A percentile compares a stretch with the other conserved stretches of the same genome.
phyloP scores from a whole-genome alignment of 768 basidiomycete species.

The Suillus variegatus region DNA sequence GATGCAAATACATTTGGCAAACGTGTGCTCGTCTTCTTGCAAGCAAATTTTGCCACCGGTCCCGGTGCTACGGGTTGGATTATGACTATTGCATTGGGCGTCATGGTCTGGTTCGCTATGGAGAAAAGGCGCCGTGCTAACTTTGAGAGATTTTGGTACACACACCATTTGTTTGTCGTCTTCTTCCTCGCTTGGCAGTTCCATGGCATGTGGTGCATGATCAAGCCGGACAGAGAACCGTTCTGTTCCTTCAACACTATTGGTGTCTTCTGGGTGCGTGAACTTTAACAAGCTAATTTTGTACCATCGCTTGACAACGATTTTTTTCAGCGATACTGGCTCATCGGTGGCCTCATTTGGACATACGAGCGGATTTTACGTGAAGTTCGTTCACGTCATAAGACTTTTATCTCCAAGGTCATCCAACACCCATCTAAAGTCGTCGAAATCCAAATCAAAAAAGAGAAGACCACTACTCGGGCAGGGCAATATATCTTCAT shows the following conservation, averaged over 20 bases:
- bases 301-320: conserved; percentile 10
- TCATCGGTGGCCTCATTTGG: conserved; percentile 84
- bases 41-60: conserved; percentile 79
- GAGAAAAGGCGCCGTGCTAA: conserved; percentile 77
- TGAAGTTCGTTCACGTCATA: conserved; percentile 87
- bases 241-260: conserved; percentile 84
- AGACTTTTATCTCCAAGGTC: conserved; percentile 92
- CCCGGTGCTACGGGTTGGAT: conserved; percentile 88
- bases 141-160: conserved; percentile 91
- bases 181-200: conserved; percentile 96
- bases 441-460: conserved; percentile 96
- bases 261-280: conserved; percentile 92
- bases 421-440: conserved; percentile 95
- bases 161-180: conserved; percentile 84
- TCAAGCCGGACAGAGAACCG: conserved; percentile 85
- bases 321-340: conserved; percentile 75
- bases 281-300: neutral
- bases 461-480: conserved; percentile 80
- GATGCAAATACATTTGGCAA: conserved; percentile 54
- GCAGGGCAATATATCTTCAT: conserved; percentile 96
- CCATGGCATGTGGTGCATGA: conserved; percentile 97
- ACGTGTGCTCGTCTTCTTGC: conserved; percentile 69
- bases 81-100: conserved; percentile 70
- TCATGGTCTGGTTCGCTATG: conserved; percentile 85
- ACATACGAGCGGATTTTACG: conserved; percentile 87